Conservation (phyloP, 2,329 filamentous ascomycete genomes). For the Chaetothyriales sp. region DNA sequence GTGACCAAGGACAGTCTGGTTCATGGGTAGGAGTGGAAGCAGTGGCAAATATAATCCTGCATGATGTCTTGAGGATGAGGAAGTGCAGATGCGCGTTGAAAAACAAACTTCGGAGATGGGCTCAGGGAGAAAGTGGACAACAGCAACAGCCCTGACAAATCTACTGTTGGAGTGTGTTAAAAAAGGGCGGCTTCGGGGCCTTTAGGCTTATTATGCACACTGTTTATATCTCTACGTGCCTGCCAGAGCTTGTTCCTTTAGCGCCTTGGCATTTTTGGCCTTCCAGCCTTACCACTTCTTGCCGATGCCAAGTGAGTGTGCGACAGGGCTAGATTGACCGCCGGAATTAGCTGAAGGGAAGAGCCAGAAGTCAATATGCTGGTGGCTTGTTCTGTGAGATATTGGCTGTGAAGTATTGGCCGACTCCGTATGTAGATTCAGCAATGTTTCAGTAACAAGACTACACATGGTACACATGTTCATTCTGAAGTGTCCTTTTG, state of each 20-base stretch:
- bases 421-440: not conserved
- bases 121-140: not conserved
- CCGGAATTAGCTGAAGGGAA: not conserved
- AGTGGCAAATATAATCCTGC: not conserved
- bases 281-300: not conserved
- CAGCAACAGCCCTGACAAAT: not conserved
- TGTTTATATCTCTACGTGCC: not conserved
- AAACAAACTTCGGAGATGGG: not conserved
- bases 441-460: not conserved
- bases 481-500: not conserved
- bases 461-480: not conserved
- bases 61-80: not conserved
- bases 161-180: not conserved
- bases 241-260: not conserved
- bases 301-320: no score
- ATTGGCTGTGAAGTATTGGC: not conserved
- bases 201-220: not conserved
- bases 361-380: not conserved
- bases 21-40: not conserved
- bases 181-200: not conserved
- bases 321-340: no score
- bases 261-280: not conserved
- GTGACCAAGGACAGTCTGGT: not conserved
- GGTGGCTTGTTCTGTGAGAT: not conserved
- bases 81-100: not conserved